Base-by-base conservation (phyloP, 164 flowering plant genomes). In the Sedum album region DNA sequence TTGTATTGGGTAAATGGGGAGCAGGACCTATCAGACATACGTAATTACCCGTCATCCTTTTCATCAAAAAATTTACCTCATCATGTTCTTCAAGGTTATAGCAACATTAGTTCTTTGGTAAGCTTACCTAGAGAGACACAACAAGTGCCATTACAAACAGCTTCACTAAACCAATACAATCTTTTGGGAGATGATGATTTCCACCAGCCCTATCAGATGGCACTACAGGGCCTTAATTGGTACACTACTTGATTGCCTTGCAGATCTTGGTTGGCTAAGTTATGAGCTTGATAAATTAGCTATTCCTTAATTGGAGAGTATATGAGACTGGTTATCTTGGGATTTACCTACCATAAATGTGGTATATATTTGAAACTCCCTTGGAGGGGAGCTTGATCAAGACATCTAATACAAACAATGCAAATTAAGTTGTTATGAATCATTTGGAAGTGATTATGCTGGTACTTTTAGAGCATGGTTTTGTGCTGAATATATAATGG, bases 11-110 rank as follows among this genome's bases (percentile, higher is more conserved):
- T 57, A 20, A 15, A 57, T 28, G 62, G 33, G 31, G 62, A 57
- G 62, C 62, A 57, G 33, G 62, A 30, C 18, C 62, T 20, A 57
- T 18, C 62, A 28, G 28, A 1, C 33, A 57, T 57, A 20, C 33
- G 17, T 26, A 28, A 57, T 15, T 33, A 33, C 33, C 33, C 62
- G 28, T 28, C 62, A 57, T 53, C 60, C 15, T 53, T 30, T 53
- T 53, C 60, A n/a, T 28, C 35, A 2, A 30, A 30, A 57, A 57
- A 33, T 33, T 33, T 11, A 20, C 33, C 33, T 28, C 62, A 57
- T 57, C 62, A 53, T 53, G 23, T 26, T 10, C 61, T 55, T 55
- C 61, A 55, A 55, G 62, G 62, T 26, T 33, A 57, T 57, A 57
- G 1, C 33, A 57, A 2, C 62, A 26, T 57, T 3, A 28, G 33